Evolutionary conservation across 306 rosid species (phyloP).

Genomic region (Glycyrrhiza uralensis): DNA sequence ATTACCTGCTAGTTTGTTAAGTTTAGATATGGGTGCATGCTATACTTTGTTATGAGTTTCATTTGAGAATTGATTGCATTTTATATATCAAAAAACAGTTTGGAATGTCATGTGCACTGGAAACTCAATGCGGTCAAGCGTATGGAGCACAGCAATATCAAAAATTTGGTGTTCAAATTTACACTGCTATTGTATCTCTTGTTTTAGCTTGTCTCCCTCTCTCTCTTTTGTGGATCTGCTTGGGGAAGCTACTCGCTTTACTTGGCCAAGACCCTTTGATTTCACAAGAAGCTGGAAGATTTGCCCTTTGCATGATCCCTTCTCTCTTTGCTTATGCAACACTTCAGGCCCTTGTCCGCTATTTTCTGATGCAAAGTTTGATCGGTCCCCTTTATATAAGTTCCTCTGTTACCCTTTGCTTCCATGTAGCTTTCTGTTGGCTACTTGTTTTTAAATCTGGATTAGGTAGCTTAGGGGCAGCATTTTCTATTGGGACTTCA

Average conservation of each 20-base stretch:
- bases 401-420: conserved; percentile 42
- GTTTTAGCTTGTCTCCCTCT: conserved; percentile 58
- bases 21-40: neutral
- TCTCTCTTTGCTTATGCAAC: conserved; percentile 69
- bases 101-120: conserved; percentile 68
- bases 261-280: conserved; percentile 86
- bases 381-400: conserved; percentile 54
- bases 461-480: conserved; percentile 66
- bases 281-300: conserved; percentile 68
- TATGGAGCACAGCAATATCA: conserved; percentile 63
- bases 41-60: neutral
- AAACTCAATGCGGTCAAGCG: conserved; percentile 65
- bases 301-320: conserved; percentile 62
- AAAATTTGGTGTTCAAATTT: conserved; percentile 49
- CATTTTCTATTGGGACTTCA: conserved; percentile 64
- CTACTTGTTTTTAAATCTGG: conserved; percentile 57
- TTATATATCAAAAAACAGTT: conserved; percentile 37
- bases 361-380: conserved; percentile 64
- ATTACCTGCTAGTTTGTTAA: neutral
- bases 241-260: conserved; percentile 49
- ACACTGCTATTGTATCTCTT: conserved; percentile 57
- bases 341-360: conserved; percentile 61
- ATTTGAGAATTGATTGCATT: neutral
- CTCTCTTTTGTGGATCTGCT: conserved; percentile 52
- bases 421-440: conserved; percentile 75